These are phyloP conservation scores for Tolypocladium guangdongense DNA, from an alignment of 2,329 filamentous ascomycete genomes.

Conservation along the genomic window DNA sequence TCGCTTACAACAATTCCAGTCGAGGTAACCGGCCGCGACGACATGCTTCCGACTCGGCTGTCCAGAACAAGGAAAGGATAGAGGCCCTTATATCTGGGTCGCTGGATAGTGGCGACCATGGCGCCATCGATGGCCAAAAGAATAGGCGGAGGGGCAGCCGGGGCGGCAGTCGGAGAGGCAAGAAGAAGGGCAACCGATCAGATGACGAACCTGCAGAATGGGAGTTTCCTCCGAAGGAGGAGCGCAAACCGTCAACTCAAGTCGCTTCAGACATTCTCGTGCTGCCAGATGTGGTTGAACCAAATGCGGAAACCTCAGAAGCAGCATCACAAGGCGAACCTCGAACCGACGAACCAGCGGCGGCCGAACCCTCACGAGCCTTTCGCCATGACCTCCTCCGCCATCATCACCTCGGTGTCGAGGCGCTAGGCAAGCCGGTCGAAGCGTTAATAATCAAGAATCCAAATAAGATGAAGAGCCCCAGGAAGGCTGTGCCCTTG, in stretches of 20 bases:
- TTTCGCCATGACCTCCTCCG: conserved; percentile 16
- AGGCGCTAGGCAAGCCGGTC: conserved; percentile 24
- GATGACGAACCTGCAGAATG: conserved; percentile 2
- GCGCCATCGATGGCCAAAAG: too few species aligned
- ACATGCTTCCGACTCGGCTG: conserved; percentile 13
- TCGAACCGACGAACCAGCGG: neutral
- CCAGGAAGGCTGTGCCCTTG: conserved; percentile 6
- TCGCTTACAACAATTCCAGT: conserved; percentile 4
- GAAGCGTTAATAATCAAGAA: conserved; percentile 37
- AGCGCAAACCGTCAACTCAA: neutral
- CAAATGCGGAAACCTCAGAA: neutral
- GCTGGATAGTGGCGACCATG: neutral
- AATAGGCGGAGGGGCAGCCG: neutral
- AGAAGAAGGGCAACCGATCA: neutral
- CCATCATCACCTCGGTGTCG: conserved; percentile 17
- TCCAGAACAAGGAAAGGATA: conserved; percentile 11
- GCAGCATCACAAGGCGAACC: neutral
- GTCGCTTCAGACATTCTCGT: neutral
- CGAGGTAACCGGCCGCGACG: conserved; percentile 7
- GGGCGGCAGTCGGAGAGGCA: neutral
- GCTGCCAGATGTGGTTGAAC: neutral
- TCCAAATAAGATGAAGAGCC: conserved; percentile 17
- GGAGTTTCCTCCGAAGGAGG: conserved; percentile 2
- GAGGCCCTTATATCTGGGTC: conserved; percentile 13
- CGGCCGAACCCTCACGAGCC: neutral